Percentiles rank a stretch among this genome's conserved stretches.
Conservation (phyloP, 805 yeast genomes). For the Barnettozyma wickerhamii region DNA sequence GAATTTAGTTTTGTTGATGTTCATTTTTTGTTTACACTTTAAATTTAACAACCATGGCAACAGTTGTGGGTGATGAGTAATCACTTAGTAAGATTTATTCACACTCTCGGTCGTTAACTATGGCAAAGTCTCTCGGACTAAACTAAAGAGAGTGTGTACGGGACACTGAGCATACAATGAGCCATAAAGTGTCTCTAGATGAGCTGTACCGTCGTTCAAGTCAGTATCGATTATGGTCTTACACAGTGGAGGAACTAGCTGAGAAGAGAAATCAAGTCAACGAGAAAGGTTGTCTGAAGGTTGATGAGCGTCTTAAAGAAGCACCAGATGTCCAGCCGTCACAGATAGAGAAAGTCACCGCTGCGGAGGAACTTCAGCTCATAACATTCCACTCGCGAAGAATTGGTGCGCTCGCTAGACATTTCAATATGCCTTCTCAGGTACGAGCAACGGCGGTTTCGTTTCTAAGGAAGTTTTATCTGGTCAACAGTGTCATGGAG, state of each 20-base stretch:
- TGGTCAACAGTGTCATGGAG: slow-evolving; percentile 79
- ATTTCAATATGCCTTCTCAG: slow-evolving; percentile 81
- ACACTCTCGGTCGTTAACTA: too few species aligned
- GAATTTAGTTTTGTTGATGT: too few species aligned
- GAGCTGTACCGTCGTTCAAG: slow-evolving; percentile 85
- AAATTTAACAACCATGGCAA: too few species aligned
- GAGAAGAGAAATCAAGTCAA: slow-evolving; percentile 47
- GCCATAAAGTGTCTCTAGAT: slow-evolving; percentile 58
- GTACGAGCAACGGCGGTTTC: slow-evolving; percentile 82
- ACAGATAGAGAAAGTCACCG: slow-evolving; percentile 38
- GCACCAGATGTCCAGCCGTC: slow-evolving; percentile 27
- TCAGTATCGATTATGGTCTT: slow-evolving; percentile 87
- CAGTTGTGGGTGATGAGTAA: too few species aligned
- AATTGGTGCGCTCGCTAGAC: slow-evolving; percentile 63
- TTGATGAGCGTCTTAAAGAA: slow-evolving; percentile 31
- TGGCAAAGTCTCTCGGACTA: too few species aligned
- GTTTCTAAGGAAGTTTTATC: slow-evolving; percentile 75
- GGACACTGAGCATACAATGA: too few species aligned
- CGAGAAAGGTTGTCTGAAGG: slow-evolving; percentile 42
- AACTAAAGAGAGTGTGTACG: too few species aligned
- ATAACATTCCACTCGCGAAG: slow-evolving; percentile 70
- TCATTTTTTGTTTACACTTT: too few species aligned
- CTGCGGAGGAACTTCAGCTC: slow-evolving; percentile 67
- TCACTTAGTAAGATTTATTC: too few species aligned
- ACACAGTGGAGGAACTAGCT: slow-evolving; percentile 51